phyloP scores from a whole-genome alignment of 768 basidiomycete species.

The Fomitopsis pulvina region DNA sequence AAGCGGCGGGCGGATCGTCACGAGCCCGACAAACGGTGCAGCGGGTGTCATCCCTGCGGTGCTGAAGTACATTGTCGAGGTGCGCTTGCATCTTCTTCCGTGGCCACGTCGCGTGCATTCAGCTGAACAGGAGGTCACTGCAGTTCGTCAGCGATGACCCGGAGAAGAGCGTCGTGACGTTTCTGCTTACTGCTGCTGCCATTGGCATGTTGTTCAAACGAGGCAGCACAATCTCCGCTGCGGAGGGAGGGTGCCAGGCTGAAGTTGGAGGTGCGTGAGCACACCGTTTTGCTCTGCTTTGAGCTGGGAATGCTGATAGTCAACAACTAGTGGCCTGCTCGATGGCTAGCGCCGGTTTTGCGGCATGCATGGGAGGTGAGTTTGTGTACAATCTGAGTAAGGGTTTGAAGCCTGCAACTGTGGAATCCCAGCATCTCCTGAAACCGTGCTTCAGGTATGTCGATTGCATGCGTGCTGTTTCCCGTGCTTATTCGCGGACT shows the following conservation, averaged over 20 bases:
- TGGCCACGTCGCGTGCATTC: no score
- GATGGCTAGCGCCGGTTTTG: conserved; percentile 93
- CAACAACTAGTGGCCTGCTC: conserved; percentile 70
- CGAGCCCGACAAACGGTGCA: conserved; percentile 90
- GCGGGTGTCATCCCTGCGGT: conserved; percentile 92
- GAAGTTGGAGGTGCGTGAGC: conserved; percentile 75
- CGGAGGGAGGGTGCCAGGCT: conserved; percentile 93
- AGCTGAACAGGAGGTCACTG: no score
- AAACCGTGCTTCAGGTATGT: conserved; percentile 69
- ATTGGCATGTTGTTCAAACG: conserved; percentile 96
- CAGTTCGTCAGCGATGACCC: conserved; percentile 89
- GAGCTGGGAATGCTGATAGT: neutral
- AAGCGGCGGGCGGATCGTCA: conserved; percentile 88
- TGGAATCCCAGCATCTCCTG: conserved; percentile 54
- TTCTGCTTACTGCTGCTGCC: conserved; percentile 84
- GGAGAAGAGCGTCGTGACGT: conserved; percentile 82
- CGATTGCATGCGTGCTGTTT: neutral
- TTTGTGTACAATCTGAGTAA: conserved; percentile 8
- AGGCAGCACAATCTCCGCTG: conserved; percentile 94
- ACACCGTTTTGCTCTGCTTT: neutral
- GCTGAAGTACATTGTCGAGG: conserved; percentile 84
- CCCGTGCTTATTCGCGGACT: neutral
- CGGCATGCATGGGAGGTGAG: conserved; percentile 88
- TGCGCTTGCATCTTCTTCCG: conserved; percentile 22
- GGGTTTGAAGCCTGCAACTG: neutral